These are phyloP conservation scores for Chlorella vulgaris DNA, from an alignment of 139 green algal species.

Conservation along the genomic window DNA sequence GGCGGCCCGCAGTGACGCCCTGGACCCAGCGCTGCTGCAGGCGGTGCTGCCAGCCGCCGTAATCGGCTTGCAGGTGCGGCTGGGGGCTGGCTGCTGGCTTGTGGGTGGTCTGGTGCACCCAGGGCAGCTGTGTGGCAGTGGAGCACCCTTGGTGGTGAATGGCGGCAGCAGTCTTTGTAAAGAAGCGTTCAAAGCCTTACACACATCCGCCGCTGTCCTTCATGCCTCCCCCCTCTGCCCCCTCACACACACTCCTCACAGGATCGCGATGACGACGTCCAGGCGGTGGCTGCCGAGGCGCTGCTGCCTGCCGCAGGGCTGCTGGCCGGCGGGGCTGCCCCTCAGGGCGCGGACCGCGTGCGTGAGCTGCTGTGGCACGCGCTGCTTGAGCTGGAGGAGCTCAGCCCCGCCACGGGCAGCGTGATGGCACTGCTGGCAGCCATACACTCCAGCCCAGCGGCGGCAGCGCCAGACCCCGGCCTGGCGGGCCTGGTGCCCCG, in stretches of 20 bases:
- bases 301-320: slow-evolving; percentile 74
- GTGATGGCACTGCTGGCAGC: slow-evolving; percentile 79
- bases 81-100: neutral
- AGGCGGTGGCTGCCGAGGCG: slow-evolving; percentile 89
- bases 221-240: neutral
- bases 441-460: slow-evolving; percentile 54
- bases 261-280: slow-evolving; percentile 91
- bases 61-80: slow-evolving; percentile 55
- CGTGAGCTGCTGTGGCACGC: slow-evolving; percentile 72
- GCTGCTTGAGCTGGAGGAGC: slow-evolving; percentile 82
- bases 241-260: slow-evolving; percentile 6
- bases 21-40: slow-evolving; percentile 57
- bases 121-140: neutral
- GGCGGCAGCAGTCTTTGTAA: too few species aligned
- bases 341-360: slow-evolving; percentile 41
- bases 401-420: slow-evolving; percentile 76
- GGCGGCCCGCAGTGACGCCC: slow-evolving; percentile 53
- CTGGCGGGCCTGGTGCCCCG: slow-evolving; percentile 56
- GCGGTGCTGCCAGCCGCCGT: slow-evolving; percentile 63
- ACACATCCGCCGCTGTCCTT: too few species aligned
- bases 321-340: slow-evolving; percentile 42
- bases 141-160: too few species aligned
- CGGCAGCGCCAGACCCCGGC: neutral
- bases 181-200: too few species aligned
- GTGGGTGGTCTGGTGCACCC: neutral